A percentile compares a stretch with the other conserved stretches of the same genome.
phyloP scores from a whole-genome alignment of 352 stramenopile genomes.

The Phytopythium boreale region DNA sequence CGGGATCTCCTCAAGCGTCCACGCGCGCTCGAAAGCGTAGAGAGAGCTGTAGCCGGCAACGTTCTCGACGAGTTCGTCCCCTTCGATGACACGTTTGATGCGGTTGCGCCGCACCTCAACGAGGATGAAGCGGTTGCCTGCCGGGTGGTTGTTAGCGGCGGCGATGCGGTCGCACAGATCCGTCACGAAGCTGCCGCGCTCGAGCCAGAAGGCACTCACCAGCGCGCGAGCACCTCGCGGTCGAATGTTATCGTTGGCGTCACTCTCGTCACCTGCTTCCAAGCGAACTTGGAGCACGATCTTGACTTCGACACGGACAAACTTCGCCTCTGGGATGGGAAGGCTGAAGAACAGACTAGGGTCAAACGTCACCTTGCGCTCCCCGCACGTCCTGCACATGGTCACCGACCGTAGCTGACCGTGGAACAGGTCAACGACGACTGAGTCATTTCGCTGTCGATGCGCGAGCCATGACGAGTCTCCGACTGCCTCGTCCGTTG shows the following conservation, averaged over 20 bases:
- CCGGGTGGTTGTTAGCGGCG: slow-evolving; percentile 19
- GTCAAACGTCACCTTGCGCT: slow-evolving; percentile 96
- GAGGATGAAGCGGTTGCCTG: slow-evolving; percentile 57
- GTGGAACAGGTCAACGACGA: slow-evolving; percentile 96
- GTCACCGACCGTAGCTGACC: slow-evolving; percentile 95
- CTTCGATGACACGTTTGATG: slow-evolving; percentile 74
- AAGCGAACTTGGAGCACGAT: slow-evolving; percentile 60
- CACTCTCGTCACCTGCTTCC: not conserved
- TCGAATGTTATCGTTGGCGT: slow-evolving; percentile 1
- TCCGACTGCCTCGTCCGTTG: slow-evolving; percentile 77
- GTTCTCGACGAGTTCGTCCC: slow-evolving; percentile 51
- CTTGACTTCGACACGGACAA: slow-evolving; percentile 61
- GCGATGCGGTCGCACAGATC: slow-evolving; percentile 52
- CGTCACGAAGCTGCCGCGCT: slow-evolving; percentile 37
- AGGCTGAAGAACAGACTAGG: slow-evolving; percentile 95
- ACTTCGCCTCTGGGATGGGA: slow-evolving; percentile 87
- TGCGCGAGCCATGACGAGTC: slow-evolving; percentile 92
- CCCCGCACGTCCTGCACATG: slow-evolving; percentile 90
- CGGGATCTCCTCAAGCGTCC: slow-evolving; percentile 59
- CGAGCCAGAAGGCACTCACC: slow-evolving; percentile 52
- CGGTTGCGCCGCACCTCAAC: slow-evolving; percentile 64
- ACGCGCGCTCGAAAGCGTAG: slow-evolving; percentile 67
- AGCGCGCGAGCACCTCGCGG: slow-evolving; percentile 16
- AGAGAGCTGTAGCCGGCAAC: slow-evolving; percentile 44
- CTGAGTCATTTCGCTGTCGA: slow-evolving; percentile 90